Base-by-base conservation (phyloP, 371 early-diverging fungal species). In the Umbelopsis sp. region DNA sequence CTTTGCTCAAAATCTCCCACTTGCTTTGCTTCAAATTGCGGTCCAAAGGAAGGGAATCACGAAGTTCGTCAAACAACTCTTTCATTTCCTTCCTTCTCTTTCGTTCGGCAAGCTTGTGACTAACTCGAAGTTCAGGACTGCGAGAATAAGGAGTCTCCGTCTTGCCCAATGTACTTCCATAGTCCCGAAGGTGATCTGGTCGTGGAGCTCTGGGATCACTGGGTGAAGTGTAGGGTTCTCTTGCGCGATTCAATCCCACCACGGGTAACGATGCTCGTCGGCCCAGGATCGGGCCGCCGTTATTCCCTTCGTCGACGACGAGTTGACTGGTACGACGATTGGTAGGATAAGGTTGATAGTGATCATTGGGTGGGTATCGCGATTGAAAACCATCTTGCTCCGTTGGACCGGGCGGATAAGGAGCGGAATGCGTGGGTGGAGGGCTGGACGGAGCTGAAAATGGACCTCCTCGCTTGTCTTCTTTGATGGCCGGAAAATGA, bases 51-150 rank as follows among this genome's bases (percentile, higher is more conserved):
- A 94, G 74, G 18, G 87, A 80, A 65, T 89, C 90, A 50, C 93
- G 81, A 25, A 95, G 78, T 65, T 91, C 90, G 75, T 95, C 95
- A 88, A 95, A 95, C 32, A 95, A 80, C 24, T 91, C 89, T 72
- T 94, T 94, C 94, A 95, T 92, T 69, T 95, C 93, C 74, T 89
- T 91, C 62, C 95, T 84, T 38, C 95, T 83, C 63, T 92, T 91
- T 9, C 94, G 82, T 72, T 95, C 95, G 9, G 95, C 95, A 37
- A 95, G 71, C 73, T 95, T 95, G 78, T 95, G 95, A 63, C 88
- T 87, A 10, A 91, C 85, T 50, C 87, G 73, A 25, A 92, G 74
- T 67, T 89, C 90, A 1, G 91, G 92, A 0, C 85, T 81, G 22
- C 92, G 86, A 24, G 90, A 82, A 70, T 92, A 92, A 7, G 91